A percentile compares a stretch with the other conserved stretches of the same genome.
phyloP scores from a whole-genome alignment of 306 rosid genomes.

The Nissolia schottii region DNA sequence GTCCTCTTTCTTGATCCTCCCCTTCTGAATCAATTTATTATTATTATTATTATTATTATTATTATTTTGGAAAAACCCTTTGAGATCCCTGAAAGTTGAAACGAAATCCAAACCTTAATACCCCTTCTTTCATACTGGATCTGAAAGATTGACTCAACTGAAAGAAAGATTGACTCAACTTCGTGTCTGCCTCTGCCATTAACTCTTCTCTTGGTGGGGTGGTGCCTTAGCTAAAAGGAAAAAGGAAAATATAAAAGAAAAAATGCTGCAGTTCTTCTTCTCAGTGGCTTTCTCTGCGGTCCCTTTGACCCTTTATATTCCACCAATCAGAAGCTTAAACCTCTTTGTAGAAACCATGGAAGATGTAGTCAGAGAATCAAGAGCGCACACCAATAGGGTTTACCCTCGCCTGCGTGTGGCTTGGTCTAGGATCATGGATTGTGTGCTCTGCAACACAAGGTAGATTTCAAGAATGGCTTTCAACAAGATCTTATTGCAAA shows the following conservation, averaged over 20 bases:
- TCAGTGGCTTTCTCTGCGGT: constrained; percentile 75
- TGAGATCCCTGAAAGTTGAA: background rate
- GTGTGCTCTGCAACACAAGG: constrained; percentile 61
- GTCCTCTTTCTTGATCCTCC: background rate
- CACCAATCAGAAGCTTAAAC: constrained; percentile 71
- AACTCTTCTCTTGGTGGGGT: background rate
- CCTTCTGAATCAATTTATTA: background rate
- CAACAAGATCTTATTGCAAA: background rate
- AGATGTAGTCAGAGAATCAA: constrained; percentile 48
- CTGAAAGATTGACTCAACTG: too few relatives aligned
- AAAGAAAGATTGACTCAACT: too few relatives aligned
- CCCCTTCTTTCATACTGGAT: background rate
- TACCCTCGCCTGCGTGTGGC: constrained; percentile 59
- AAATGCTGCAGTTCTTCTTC: constrained; percentile 59
- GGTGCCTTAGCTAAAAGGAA: background rate
- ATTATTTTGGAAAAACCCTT: background rate
- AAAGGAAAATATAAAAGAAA: background rate
- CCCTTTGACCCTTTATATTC: constrained; percentile 77
- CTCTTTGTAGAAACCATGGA: constrained; percentile 73
- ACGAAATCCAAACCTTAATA: background rate
- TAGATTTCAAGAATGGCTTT: constrained; percentile 19
- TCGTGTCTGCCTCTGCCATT: background rate
- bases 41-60: too few relatives aligned
- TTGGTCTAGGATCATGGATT: constrained; percentile 64
- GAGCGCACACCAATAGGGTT: constrained; percentile 36